These are phyloP conservation scores for Chalaropsis thielavioides DNA, from an alignment of 2,329 filamentous ascomycete genomes.

Conservation along the genomic window DNA sequence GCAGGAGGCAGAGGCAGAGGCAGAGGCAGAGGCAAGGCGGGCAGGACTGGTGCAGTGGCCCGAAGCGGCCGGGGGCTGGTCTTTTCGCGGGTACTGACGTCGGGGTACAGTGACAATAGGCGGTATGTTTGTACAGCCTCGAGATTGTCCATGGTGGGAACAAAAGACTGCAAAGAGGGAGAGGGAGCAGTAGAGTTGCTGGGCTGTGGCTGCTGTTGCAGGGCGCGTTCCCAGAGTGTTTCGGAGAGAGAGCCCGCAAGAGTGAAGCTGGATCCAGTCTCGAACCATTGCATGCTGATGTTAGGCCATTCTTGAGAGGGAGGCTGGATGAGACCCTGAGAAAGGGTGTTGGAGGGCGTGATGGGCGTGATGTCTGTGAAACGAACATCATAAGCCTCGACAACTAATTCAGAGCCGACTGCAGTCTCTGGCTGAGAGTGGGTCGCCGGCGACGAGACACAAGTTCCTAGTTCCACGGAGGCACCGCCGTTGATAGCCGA, in stretches of 20 bases:
- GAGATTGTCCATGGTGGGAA: conserved; percentile 13
- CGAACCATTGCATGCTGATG: not conserved
- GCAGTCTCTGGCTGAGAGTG: not conserved
- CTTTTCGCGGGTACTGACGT: conserved; percentile 8
- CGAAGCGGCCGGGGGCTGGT: not conserved
- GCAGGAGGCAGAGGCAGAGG: too few relatives aligned
- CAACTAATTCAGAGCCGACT: not conserved
- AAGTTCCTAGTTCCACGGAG: too few relatives aligned
- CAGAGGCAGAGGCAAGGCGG: not conserved
- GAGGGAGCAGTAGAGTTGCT: not conserved
- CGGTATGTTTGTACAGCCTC: conserved; percentile 17
- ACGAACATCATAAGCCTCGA: not conserved
- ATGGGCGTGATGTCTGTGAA: conserved; percentile 9
- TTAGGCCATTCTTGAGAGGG: not conserved
- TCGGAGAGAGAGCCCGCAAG: conserved; percentile 8
- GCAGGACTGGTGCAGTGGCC: not conserved
- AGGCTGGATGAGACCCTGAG: not conserved
- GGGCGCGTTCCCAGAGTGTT: conserved; percentile 15
- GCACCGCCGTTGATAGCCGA: not conserved
- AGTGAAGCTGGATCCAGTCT: conserved; percentile 9
- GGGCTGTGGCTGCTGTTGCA: conserved; percentile 2
- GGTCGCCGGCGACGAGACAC: not conserved
- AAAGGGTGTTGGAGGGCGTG: not conserved
- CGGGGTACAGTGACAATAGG: conserved; percentile 9
- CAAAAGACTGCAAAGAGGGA: not conserved